Conservation (phyloP, 108 stramenopile species). For the Nitzschia sp. region DNA sequence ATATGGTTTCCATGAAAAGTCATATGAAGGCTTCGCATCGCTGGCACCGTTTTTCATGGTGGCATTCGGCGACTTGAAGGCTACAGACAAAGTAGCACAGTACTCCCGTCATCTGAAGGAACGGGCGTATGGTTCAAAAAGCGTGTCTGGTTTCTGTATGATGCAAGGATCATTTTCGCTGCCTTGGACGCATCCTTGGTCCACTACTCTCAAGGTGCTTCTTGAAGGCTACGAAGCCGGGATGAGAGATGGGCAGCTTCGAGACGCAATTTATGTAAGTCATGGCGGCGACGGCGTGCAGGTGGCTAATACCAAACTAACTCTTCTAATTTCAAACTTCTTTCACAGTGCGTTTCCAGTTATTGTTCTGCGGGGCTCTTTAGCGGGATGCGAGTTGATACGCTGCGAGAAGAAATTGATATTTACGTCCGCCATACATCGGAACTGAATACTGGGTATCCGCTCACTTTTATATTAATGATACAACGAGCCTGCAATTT, state of each 20-base stretch:
- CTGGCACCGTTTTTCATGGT: slow-evolving; percentile 22
- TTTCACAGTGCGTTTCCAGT: background rate
- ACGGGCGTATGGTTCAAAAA: background rate
- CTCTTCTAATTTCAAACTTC: background rate
- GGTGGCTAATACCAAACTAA: background rate
- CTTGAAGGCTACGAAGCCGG: slow-evolving; percentile 1
- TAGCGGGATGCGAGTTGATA: background rate
- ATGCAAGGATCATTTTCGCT: slow-evolving; percentile 5
- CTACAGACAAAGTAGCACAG: background rate
- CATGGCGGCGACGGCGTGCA: background rate
- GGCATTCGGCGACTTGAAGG: slow-evolving; percentile 2
- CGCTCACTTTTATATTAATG: background rate
- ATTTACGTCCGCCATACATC: background rate
- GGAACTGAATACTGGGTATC: background rate
- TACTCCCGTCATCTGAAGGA: background rate
- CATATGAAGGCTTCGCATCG: background rate
- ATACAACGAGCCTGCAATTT: background rate
- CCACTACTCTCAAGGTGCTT: background rate
- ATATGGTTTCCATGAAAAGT: slow-evolving; percentile 1
- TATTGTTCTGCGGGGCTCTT: background rate
- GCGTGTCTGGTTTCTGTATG: slow-evolving; percentile 1
- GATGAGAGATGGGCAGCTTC: slow-evolving; percentile 4
- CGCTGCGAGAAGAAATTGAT: background rate
- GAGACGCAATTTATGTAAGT: slow-evolving; percentile 11
- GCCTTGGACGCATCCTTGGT: slow-evolving; percentile 3